phyloP scores from a whole-genome alignment of 1,139 yeast species.

The Blastobotrys serpentis region DNA sequence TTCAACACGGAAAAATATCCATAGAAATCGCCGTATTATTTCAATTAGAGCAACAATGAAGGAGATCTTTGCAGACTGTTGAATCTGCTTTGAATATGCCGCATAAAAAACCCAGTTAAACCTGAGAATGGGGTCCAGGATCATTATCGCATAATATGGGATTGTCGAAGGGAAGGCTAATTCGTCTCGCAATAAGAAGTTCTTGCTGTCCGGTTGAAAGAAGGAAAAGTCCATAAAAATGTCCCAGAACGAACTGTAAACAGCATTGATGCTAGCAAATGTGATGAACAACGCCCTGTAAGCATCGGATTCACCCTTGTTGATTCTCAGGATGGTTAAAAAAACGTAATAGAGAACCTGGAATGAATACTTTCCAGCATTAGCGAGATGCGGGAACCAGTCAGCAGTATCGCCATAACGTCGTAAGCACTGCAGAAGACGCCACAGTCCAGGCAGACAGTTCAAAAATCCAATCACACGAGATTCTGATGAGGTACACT shows the following conservation, averaged over 20 bases:
- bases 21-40: constrained; percentile 72
- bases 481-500: constrained; percentile 79
- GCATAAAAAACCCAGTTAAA: constrained; percentile 90
- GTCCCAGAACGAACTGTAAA: constrained; percentile 79
- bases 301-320: constrained; percentile 38
- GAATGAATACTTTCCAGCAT: constrained; percentile 71
- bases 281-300: constrained; percentile 63
- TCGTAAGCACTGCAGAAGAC: constrained; percentile 84
- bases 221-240: constrained; percentile 94
- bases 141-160: constrained; percentile 71
- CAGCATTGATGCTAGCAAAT: constrained; percentile 71
- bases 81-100: constrained; percentile 66
- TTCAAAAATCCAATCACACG: constrained; percentile 76
- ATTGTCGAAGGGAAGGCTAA: constrained; percentile 59
- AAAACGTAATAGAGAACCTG: constrained; percentile 68
- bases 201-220: constrained; percentile 68
- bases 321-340: constrained; percentile 78
- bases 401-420: constrained; percentile 93
- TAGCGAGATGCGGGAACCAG: constrained; percentile 96
- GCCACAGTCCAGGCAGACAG: constrained; percentile 84
- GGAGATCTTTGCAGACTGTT: constrained; percentile 89
- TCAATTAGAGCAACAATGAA: constrained; percentile 83
- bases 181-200: constrained; percentile 66
- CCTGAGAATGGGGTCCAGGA: constrained; percentile 68
- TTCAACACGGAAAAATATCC: constrained; percentile 92